Percentiles rank a stretch among this genome's conserved stretches.
Conservation (phyloP, 176 grass and related monocot species). For the Luzula sylvatica region DNA sequence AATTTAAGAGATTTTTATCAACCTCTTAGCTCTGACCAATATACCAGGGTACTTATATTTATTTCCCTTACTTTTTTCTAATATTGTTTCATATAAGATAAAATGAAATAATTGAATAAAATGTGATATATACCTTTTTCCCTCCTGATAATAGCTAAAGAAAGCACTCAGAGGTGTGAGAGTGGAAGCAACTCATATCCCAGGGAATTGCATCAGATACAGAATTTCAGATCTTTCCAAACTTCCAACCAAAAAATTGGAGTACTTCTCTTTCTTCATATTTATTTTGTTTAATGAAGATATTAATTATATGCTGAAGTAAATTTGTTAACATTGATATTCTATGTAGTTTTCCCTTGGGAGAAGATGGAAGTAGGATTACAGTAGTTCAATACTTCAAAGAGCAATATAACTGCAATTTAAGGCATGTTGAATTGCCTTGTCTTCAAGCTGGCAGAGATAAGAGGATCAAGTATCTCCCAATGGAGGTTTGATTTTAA, state of each 20-base stretch:
- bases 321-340: neutral
- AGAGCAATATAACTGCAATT: slow-evolving; percentile 23
- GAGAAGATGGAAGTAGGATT: slow-evolving; percentile 23
- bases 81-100: no score
- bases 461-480: slow-evolving; percentile 46
- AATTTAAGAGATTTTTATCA: slow-evolving; percentile 26
- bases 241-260: slow-evolving; percentile 33
- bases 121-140: neutral
- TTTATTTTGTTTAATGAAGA: neutral
- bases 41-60: no score
- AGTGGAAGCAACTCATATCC: slow-evolving; percentile 42
- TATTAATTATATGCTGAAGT: neutral
- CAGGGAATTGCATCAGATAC: slow-evolving; percentile 35
- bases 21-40: slow-evolving; percentile 22
- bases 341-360: slow-evolving; percentile 43
- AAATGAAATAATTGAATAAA: neutral
- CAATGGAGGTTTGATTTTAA: slow-evolving; percentile 50
- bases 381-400: slow-evolving; percentile 65
- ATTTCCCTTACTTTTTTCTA: neutral
- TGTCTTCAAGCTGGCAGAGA: slow-evolving; percentile 67
- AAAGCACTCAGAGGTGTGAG: slow-evolving; percentile 53
- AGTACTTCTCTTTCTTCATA: slow-evolving; percentile 14
- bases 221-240: slow-evolving; percentile 47
- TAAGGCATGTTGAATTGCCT: slow-evolving; percentile 43
- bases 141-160: slow-evolving; percentile 60